phyloP scores from a whole-genome alignment of 208 protist species.

The Trichomonas gallinae region DNA sequence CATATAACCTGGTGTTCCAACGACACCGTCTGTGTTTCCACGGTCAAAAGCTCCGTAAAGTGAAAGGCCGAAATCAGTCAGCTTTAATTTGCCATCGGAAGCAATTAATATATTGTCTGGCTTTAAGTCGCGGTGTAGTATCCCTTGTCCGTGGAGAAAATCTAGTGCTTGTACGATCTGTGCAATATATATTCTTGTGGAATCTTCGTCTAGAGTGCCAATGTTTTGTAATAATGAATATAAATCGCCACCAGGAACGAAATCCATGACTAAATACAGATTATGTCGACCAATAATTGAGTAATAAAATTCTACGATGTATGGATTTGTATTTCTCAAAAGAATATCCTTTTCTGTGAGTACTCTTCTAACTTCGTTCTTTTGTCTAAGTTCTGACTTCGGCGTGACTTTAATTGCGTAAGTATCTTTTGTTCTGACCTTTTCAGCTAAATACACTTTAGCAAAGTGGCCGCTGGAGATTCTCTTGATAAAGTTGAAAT shows the following conservation, averaged over 20 bases:
- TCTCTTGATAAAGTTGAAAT: constrained; percentile 53
- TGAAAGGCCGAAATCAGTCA: constrained; percentile 33
- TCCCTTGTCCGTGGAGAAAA: constrained; percentile 44
- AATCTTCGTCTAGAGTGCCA: not conserved
- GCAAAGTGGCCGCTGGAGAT: constrained; percentile 55
- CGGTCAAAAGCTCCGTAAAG: not conserved
- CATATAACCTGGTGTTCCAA: not conserved
- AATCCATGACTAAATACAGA: not conserved
- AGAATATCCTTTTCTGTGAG: not conserved
- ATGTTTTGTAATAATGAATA: not conserved
- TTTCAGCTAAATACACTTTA: constrained; percentile 44
- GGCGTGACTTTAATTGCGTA: constrained; percentile 51
- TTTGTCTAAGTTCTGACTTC: not conserved
- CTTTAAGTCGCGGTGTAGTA: constrained; percentile 53
- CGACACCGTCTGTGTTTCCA: not conserved
- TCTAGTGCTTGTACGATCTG: constrained; percentile 52
- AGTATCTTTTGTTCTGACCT: constrained; percentile 43
- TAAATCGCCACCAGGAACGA: not conserved
- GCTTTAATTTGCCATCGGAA: constrained; percentile 35
- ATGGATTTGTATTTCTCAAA: not conserved
- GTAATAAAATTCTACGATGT: not conserved
- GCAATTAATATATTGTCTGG: constrained; percentile 56
- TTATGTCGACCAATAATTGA: not conserved
- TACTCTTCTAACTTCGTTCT: not conserved
- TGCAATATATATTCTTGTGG: constrained; percentile 45